Conservation (phyloP, 2,329 filamentous ascomycete genomes). For the Trichoderma citrinoviride region DNA sequence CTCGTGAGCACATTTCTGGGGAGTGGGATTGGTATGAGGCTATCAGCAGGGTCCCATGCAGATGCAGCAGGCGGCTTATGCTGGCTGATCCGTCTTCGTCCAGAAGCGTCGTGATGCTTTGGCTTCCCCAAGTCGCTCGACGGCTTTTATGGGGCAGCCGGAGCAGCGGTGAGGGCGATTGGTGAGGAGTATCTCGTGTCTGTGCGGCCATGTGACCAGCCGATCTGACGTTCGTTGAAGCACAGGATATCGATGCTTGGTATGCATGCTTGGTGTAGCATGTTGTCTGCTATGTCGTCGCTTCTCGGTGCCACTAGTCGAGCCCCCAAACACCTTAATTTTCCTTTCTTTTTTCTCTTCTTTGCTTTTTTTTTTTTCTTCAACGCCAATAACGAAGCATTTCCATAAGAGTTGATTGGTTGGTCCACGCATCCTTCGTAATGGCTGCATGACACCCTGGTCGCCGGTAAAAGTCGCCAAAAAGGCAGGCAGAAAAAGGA, state of each 20-base stretch:
- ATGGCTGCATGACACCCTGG: background rate
- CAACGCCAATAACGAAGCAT: background rate
- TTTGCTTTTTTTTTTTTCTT: background rate
- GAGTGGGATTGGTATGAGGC: no score
- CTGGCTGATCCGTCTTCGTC: background rate
- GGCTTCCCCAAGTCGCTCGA: background rate
- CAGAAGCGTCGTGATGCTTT: background rate
- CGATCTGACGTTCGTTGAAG: background rate
- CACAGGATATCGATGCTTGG: background rate
- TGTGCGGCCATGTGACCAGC: background rate
- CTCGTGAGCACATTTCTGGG: background rate
- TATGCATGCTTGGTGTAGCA: background rate
- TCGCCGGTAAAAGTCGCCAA: conserved; percentile 3
- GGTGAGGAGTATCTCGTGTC: background rate
- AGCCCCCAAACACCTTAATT: background rate
- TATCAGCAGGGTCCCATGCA: background rate
- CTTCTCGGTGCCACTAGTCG: background rate
- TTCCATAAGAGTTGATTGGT: background rate
- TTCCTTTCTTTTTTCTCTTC: background rate
- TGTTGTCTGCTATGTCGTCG: background rate
- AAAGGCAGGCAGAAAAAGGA: background rate
- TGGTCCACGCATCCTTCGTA: background rate
- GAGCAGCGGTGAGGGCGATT: conserved; percentile 3
- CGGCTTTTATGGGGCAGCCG: background rate
- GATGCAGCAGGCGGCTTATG: background rate